These are phyloP conservation scores for Pyrus hybrid DNA, from an alignment of 331 rosid species.

Conservation along the genomic window DNA sequence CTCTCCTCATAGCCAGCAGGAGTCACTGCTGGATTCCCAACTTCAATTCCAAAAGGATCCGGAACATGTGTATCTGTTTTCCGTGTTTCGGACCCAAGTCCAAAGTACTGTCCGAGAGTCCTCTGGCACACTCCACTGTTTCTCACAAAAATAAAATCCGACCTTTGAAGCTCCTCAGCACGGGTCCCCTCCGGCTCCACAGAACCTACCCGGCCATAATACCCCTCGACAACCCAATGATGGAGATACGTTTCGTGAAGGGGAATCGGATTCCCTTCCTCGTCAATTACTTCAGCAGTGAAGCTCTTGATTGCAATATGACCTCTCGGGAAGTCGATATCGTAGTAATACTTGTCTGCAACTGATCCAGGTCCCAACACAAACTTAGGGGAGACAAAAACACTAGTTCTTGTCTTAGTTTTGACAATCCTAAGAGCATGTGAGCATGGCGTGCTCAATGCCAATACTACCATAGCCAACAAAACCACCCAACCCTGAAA, in stretches of 20 bases:
- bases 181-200: not conserved
- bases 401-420: conserved; percentile 21
- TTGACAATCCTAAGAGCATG: conserved; percentile 7
- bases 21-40: conserved; percentile 25
- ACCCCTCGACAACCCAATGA: conserved; percentile 37
- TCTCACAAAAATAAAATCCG: not conserved
- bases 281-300: conserved; percentile 63
- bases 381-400: conserved; percentile 46
- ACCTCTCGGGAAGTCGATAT: conserved; percentile 53
- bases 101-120: conserved; percentile 28
- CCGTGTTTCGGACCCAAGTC: conserved; percentile 40
- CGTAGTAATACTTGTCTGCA: conserved; percentile 17
- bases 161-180: not conserved
- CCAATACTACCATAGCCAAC: conserved; percentile 18
- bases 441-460: conserved; percentile 13
- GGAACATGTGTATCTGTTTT: conserved; percentile 26
- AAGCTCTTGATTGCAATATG: conserved; percentile 62
- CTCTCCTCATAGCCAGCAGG: conserved; percentile 39
- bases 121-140: conserved; percentile 34
- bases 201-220: not conserved
- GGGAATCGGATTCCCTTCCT: conserved; percentile 40
- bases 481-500: conserved; percentile 12
- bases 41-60: conserved; percentile 32
- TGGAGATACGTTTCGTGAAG: conserved; percentile 16
- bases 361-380: conserved; percentile 36